phyloP scores from a whole-genome alignment of 345 rosid genomes.

The Dovyalis caffra region DNA sequence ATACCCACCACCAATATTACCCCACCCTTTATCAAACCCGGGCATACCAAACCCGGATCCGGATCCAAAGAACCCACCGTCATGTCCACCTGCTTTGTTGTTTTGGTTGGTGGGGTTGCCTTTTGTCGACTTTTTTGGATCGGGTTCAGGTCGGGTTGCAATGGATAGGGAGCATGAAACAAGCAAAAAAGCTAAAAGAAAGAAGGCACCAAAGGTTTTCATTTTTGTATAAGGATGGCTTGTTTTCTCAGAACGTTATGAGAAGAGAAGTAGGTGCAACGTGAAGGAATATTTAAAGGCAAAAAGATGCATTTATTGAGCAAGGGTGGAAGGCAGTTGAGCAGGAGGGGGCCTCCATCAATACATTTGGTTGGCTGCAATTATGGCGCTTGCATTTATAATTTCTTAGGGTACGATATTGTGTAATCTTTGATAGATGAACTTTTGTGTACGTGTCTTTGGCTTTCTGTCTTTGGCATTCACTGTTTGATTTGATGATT shows the following conservation, averaged over 20 bases:
- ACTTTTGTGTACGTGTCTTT: too few relatives aligned
- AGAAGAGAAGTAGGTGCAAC: not conserved
- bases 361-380: constrained; percentile 32
- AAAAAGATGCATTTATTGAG: constrained; percentile 9
- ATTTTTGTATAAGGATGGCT: constrained; percentile 17
- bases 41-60: constrained; percentile 54
- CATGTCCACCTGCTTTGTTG: constrained; percentile 22
- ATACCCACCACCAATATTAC: constrained; percentile 58
- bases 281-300: constrained; percentile 2
- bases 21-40: constrained; percentile 48
- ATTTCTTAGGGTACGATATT: too few relatives aligned
- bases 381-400: constrained; percentile 24
- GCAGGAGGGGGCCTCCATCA: constrained; percentile 15
- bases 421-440: too few relatives aligned
- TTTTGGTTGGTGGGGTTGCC: constrained; percentile 19
- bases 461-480: too few relatives aligned
- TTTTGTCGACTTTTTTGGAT: constrained; percentile 4
- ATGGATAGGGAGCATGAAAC: constrained; percentile 27
- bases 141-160: constrained; percentile 46
- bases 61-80: constrained; percentile 44
- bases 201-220: constrained; percentile 27
- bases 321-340: constrained; percentile 43
- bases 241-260: not conserved
- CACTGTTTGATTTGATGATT: too few relatives aligned
- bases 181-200: constrained; percentile 37